Percentiles rank a stretch among this genome's conserved stretches.
phyloP scores from a whole-genome alignment of 441 rosid species.

The Euphorbia corollata region DNA sequence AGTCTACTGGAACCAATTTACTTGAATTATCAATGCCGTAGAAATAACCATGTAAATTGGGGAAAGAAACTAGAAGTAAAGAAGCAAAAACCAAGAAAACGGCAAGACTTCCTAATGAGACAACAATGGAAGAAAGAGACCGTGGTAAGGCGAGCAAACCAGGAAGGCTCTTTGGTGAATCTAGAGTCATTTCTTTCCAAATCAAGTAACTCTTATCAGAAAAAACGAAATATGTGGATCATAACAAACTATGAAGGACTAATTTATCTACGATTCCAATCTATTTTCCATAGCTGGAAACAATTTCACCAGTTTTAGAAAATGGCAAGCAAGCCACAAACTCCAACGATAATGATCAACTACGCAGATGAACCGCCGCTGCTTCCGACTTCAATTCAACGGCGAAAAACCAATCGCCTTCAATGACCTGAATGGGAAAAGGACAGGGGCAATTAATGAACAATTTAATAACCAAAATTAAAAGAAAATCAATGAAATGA shows the following conservation, averaged over 20 bases:
- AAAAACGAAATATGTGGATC: slow-evolving; percentile 6
- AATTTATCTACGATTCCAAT: neutral
- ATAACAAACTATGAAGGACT: neutral
- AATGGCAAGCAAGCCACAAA: slow-evolving; percentile 18
- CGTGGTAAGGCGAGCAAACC: slow-evolving; percentile 42
- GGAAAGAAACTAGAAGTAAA: slow-evolving; percentile 57
- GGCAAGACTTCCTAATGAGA: slow-evolving; percentile 52
- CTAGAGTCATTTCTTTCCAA: slow-evolving; percentile 40
- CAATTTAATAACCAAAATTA: neutral
- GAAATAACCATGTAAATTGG: slow-evolving; percentile 48
- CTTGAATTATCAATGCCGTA: slow-evolving; percentile 42
- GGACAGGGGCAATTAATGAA: neutral
- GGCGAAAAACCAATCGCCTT: neutral
- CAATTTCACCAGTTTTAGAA: neutral
- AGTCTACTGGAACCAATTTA: slow-evolving; percentile 25
- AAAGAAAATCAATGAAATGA: neutral
- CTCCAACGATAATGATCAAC: neutral
- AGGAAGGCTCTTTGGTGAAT: slow-evolving; percentile 41
- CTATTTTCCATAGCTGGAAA: neutral
- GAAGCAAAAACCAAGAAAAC: slow-evolving; percentile 61
- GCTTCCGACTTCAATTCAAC: slow-evolving; percentile 6
- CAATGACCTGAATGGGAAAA: slow-evolving; percentile 5
- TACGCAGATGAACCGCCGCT: neutral
- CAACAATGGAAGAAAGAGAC: slow-evolving; percentile 50
- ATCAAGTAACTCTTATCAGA: neutral